Evolutionary conservation across 176 grass and related monocot species (phyloP).

Genomic region (Paspalum notatum): DNA sequence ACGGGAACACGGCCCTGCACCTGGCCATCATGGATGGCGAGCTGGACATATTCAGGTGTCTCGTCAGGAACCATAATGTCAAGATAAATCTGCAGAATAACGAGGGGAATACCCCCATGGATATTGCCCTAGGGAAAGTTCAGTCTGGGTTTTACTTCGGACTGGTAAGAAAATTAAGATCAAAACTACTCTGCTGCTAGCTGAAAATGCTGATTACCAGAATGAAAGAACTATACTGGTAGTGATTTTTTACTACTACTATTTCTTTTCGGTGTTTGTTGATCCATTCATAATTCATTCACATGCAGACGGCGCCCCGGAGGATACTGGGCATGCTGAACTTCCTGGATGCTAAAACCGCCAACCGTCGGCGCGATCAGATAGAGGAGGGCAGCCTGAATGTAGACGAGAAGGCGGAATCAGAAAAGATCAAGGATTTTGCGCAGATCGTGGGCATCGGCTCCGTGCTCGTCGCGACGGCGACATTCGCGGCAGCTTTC

Average conservation of each 20-base stretch:
- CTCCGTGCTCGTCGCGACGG: conserved; percentile 46
- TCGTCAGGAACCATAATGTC: background rate
- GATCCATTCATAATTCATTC: background rate
- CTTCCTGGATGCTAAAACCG: background rate
- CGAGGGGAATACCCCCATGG: conserved; percentile 18
- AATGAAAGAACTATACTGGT: no score
- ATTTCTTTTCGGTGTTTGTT: background rate
- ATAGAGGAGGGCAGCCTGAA: background rate
- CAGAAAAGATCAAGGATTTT: conserved; percentile 35
- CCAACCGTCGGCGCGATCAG: background rate
- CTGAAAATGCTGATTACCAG: no score
- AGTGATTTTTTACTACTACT: background rate
- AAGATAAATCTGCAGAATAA: conserved; percentile 30
- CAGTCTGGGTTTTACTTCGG: conserved; percentile 10
- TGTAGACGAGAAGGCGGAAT: background rate
- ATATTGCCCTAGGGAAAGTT: background rate
- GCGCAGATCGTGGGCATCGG: conserved; percentile 45
- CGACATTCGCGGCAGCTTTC: conserved; percentile 39
- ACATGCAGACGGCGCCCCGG: conserved; percentile 10
- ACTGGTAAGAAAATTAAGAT: background rate
- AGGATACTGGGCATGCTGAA: conserved; percentile 5
- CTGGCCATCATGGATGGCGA: background rate
- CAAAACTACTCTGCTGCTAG: no score
- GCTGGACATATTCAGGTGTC: background rate
- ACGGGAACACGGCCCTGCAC: conserved; percentile 51